A percentile compares a stretch with the other conserved stretches of the same genome.
phyloP scores from a whole-genome alignment of 192 early-diverging fungal genomes.

The Glomus cerebriforme region DNA sequence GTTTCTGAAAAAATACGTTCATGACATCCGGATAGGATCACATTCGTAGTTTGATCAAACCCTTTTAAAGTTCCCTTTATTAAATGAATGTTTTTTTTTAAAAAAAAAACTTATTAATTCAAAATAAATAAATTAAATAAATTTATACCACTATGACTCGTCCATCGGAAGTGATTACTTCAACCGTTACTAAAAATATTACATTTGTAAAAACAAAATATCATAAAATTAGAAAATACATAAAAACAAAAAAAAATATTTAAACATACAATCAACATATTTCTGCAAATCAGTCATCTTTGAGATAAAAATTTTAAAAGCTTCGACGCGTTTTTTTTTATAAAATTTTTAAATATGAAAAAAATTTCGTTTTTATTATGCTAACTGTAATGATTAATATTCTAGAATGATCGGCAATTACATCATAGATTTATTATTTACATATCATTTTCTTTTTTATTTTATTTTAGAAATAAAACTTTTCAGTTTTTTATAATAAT shows the following conservation, averaged over 20 bases:
- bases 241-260: neutral
- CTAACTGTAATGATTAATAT: no score
- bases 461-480: no score
- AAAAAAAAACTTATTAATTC: neutral
- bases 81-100: neutral
- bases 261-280: conserved; percentile 33
- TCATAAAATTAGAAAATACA: neutral
- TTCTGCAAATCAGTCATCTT: conserved; percentile 31
- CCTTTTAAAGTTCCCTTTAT: conserved; percentile 57
- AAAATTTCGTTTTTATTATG: no score
- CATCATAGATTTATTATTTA: no score
- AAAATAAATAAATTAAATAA: neutral
- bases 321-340: neutral
- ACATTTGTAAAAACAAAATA: neutral
- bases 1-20: conserved; percentile 55
- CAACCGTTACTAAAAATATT: conserved; percentile 22
- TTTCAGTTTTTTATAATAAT: no score
- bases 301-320: neutral
- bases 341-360: no score
- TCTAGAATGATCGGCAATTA: no score
- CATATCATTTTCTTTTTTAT: no score
- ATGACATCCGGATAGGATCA: conserved; percentile 51
- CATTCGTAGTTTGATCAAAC: conserved; percentile 55
- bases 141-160: conserved; percentile 44
- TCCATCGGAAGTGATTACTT: conserved; percentile 45